Base-by-base conservation (phyloP, 257 asterid genomes). In the Nicotiana obtusifolia region DNA sequence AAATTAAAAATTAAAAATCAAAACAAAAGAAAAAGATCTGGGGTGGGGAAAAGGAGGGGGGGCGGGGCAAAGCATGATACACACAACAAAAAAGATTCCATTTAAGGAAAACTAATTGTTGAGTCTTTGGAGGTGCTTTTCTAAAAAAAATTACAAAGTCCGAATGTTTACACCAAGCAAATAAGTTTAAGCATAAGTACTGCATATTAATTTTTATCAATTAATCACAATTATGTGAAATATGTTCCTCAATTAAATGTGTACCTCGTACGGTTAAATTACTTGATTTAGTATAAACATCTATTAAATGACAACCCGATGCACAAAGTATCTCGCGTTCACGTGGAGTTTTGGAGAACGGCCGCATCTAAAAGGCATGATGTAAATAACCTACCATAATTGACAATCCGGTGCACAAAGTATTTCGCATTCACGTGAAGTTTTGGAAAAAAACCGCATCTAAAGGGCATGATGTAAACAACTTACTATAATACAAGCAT, bases 91-190 rank as follows among this genome's bases (percentile, higher is more conserved):
- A 13, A 35, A 0, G 77, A 37, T 37, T 10, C 9, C 53, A 4
- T n/a, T 68, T 47, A 35, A 33, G 2, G 64, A 56, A 56, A 56
- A 56, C 13, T 57, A 57, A 54, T 7, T 57, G 1, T 57, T 57
- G 20, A 57, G 24, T 19, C 5, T 57, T 57, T 1, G 64, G n/a
- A 19, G 26, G 19, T 54, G 8, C 17, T 17, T 6, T 56, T 2
- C 17, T 5, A 17, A 0, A 17, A 5, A 17, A 1, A 17, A 11
- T 10, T 10, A 13, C 10, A 0, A 0, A 1, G 0, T 2, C 16
- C 54, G 1, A 47, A 13, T 10, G 3, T 49, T 13, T 49, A 49
- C 14, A 4, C 4, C 61, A 56, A 56, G 0, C 10, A 56, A 56
- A 56, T 54, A 56, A 17, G 17, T 56, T 56, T 3, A 35, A 35